Percentiles rank a stretch among this genome's conserved stretches.
Conservation (phyloP, 306 rosid genomes). For the Lupinus albus region DNA sequence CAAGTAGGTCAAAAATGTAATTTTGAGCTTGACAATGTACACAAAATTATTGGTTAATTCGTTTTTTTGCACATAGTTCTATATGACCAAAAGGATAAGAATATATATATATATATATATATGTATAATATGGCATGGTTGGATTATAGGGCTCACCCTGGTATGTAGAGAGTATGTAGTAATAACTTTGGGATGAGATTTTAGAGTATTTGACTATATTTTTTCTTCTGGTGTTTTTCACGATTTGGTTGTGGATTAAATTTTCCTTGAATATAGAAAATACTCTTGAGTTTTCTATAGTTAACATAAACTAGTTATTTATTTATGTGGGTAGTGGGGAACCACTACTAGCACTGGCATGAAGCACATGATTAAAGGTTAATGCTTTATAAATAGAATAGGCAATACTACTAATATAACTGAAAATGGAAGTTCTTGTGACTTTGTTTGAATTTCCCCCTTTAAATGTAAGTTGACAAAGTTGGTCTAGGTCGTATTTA, state of each 20-base stretch:
- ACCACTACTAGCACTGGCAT: constrained; percentile 18
- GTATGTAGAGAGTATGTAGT: constrained; percentile 4
- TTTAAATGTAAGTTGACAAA: constrained; percentile 37
- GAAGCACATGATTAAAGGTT: constrained; percentile 41
- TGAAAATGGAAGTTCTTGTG: constrained; percentile 13
- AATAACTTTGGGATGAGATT: constrained; percentile 1
- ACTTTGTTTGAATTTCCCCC: constrained; percentile 39
- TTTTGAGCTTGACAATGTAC: constrained; percentile 42
- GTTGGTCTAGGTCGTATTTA: constrained; percentile 20
- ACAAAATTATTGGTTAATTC: constrained; percentile 26
- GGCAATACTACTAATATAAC: background rate
- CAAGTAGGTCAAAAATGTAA: constrained; percentile 36
- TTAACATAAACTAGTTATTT: constrained; percentile 13
- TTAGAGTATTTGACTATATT: constrained; percentile 27
- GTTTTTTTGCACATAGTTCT: constrained; percentile 37
- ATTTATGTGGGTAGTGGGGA: constrained; percentile 32
- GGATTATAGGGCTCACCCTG: constrained; percentile 38
- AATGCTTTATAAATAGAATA: constrained; percentile 24
- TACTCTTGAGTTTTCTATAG: constrained; percentile 30
- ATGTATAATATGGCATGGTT: constrained; percentile 39
- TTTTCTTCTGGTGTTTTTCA: constrained; percentile 29
- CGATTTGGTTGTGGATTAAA: constrained; percentile 14
- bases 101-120: no score
- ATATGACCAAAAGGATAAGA: constrained; percentile 34
- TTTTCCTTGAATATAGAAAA: background rate